Percentiles rank a stretch among this genome's conserved stretches.
phyloP scores from a whole-genome alignment of 345 rosid species.

The Microthlaspi erraticum region DNA sequence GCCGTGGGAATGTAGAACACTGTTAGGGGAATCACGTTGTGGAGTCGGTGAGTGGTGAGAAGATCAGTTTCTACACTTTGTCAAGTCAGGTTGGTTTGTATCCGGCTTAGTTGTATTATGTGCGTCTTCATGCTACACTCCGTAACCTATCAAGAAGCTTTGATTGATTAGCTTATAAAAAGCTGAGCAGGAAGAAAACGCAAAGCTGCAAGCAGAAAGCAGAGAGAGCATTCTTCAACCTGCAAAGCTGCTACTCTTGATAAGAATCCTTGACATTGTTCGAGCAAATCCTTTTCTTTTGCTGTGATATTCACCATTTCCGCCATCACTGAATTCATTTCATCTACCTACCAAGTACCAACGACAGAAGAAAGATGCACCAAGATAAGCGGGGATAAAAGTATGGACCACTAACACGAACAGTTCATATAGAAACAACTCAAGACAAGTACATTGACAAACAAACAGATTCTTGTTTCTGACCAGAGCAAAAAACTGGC shows the following conservation, averaged over 20 bases:
- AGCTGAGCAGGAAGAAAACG: constrained; percentile 18
- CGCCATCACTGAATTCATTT: constrained; percentile 60
- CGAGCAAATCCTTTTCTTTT: constrained; percentile 72
- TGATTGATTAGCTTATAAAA: constrained; percentile 14
- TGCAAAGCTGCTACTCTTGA: constrained; percentile 72
- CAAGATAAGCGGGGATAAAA: constrained; percentile 1
- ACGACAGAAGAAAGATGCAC: constrained; percentile 5
- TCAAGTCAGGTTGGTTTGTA: constrained; percentile 66
- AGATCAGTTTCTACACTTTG: constrained; percentile 67
- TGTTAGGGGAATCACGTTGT: constrained; percentile 38
- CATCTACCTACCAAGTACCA: constrained; percentile 81
- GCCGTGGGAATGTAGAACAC: constrained; percentile 35
- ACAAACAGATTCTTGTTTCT: constrained; percentile 11
- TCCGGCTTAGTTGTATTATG: constrained; percentile 66
- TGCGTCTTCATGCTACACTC: constrained; percentile 92
- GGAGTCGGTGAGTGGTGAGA: constrained; percentile 60
- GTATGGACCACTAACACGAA: constrained; percentile 1
- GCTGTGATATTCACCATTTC: constrained; percentile 70
- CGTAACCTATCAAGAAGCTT: constrained; percentile 57
- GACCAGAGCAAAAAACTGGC: neutral
- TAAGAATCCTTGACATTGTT: constrained; percentile 71
- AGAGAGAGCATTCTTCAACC: constrained; percentile 52
- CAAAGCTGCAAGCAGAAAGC: neutral
- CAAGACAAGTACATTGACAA: neutral
- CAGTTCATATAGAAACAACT: neutral